Evolutionary conservation across 805 yeast genomes (phyloP).

Genomic region (Cyberlindnera maclurae): DNA sequence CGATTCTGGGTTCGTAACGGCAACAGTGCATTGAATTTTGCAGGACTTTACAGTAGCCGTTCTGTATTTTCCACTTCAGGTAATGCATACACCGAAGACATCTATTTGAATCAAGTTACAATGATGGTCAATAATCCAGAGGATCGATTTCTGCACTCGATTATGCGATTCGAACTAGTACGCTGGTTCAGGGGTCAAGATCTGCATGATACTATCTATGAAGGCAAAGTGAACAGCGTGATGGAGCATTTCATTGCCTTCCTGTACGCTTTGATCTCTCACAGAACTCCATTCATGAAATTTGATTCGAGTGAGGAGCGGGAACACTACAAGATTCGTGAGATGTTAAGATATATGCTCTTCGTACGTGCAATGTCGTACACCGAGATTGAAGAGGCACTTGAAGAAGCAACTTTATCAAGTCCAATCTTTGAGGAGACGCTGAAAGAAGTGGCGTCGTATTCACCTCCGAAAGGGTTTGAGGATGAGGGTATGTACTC

Average conservation of each 20-base stretch:
- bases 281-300: slow-evolving; percentile 53
- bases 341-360: slow-evolving; percentile 41
- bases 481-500: slow-evolving; percentile 62
- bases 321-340: slow-evolving; percentile 26
- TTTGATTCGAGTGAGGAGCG: slow-evolving; percentile 26
- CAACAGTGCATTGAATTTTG: slow-evolving; percentile 41
- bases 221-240: slow-evolving; percentile 45
- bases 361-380: slow-evolving; percentile 48
- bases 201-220: slow-evolving; percentile 38
- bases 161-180: slow-evolving; percentile 56
- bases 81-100: slow-evolving; percentile 61
- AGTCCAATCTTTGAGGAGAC: slow-evolving; percentile 49
- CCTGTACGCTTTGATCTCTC: slow-evolving; percentile 62
- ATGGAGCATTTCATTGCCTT: slow-evolving; percentile 75
- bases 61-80: slow-evolving; percentile 28
- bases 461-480: slow-evolving; percentile 58
- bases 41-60: slow-evolving; percentile 38
- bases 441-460: slow-evolving; percentile 53
- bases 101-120: slow-evolving; percentile 60
- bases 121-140: slow-evolving; percentile 44
- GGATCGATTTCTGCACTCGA: slow-evolving; percentile 46
- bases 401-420: slow-evolving; percentile 32
- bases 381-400: slow-evolving; percentile 37
- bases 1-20: slow-evolving; percentile 79
- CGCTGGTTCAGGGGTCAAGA: slow-evolving; percentile 37